These are phyloP conservation scores for Aspergillus terreus DNA, from an alignment of 2,329 filamentous ascomycete species.

Conservation along the genomic window DNA sequence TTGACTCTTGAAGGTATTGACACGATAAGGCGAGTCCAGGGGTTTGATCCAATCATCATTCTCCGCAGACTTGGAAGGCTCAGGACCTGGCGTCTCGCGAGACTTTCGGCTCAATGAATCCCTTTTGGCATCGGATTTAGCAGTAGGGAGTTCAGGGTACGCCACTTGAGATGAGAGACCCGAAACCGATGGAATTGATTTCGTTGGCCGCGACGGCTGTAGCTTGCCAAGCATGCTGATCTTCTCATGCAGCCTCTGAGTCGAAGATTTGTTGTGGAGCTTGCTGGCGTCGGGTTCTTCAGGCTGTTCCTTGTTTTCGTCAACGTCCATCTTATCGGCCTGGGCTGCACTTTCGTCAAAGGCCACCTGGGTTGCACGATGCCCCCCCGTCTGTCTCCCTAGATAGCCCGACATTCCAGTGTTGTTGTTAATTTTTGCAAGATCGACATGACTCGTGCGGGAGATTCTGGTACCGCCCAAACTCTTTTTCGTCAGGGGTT, in stretches of 20 bases:
- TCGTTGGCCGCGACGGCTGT: conserved; percentile 43
- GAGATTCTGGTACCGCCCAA: conserved; percentile 67
- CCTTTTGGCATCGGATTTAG: conserved; percentile 26
- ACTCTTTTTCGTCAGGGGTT: conserved; percentile 84
- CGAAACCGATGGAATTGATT: conserved; percentile 40
- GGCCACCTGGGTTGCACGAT: conserved; percentile 29
- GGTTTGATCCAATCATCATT: conserved; percentile 61
- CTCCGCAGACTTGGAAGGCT: conserved; percentile 31
- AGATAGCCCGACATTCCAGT: conserved; percentile 67
- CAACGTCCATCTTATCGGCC: conserved; percentile 46
- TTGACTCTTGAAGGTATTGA: conserved; percentile 57
- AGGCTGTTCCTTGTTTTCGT: conserved; percentile 54
- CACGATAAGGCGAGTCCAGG: conserved; percentile 44
- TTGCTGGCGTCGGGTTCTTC: conserved; percentile 53
- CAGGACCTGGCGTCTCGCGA: conserved; percentile 17
- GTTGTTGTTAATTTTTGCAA: conserved; percentile 39
- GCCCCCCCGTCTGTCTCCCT: conserved; percentile 66
- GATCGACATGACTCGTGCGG: conserved; percentile 74
- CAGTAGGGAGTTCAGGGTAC: conserved; percentile 33
- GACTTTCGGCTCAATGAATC: conserved; percentile 19
- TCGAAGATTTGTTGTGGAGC: conserved; percentile 82
- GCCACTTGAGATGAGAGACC: conserved; percentile 28
- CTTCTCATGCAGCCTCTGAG: conserved; percentile 85
- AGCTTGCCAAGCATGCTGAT: conserved; percentile 71
- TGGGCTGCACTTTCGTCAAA: conserved; percentile 43